Base-by-base conservation (phyloP, 108 stramenopile species). In the Fragilaria radians region DNA sequence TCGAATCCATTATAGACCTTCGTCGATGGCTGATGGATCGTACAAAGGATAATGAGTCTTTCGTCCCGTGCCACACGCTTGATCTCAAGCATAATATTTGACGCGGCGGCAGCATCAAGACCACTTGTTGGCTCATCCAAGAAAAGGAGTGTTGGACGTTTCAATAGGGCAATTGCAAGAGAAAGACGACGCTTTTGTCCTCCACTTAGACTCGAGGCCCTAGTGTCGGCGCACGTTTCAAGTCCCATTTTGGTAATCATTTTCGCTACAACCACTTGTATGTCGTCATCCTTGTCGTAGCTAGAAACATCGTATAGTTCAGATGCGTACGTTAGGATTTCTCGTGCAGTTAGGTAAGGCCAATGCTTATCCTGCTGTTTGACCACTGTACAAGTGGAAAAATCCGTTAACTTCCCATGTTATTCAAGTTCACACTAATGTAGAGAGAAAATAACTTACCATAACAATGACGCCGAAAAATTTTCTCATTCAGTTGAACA, bases 101-200 rank as follows among this genome's bases (percentile, higher is more conserved):
- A 57, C 17, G 65, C 59, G 0, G 67, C 32, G 4, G 48, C 57
- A 17, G 65, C 45, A 66, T 66, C 56, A 2, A 63, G 55, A 25
- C 52, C 52, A 61, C 87, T 89, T 25, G 88, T 95, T 1, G 90
- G 90, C 60, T 96, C 93, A 62, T 95, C 95, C 28, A 96, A 73
- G 49, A 96, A 81, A 28, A 94, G 71, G 54, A 93, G 67, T 9
- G 86, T 88, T 5, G 94, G 96, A 59, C 91, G 74, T 59, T 96
- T 88, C 59, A 97, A 90, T 33, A 97, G 68, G 7, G 96, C 95
- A 27, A 77, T 45, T 21, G 78, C 83, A 29, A 84, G 52, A 21
- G 69, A 71, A 30, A 72, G 45, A 22, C 71, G 59, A 4, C 71
- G 52, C 33, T 47, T 27, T 46, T 72, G 71, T 9, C 71, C 71